Conservation (phyloP, 2,329 filamentous ascomycete species). For the Fusarium staphyleae region DNA sequence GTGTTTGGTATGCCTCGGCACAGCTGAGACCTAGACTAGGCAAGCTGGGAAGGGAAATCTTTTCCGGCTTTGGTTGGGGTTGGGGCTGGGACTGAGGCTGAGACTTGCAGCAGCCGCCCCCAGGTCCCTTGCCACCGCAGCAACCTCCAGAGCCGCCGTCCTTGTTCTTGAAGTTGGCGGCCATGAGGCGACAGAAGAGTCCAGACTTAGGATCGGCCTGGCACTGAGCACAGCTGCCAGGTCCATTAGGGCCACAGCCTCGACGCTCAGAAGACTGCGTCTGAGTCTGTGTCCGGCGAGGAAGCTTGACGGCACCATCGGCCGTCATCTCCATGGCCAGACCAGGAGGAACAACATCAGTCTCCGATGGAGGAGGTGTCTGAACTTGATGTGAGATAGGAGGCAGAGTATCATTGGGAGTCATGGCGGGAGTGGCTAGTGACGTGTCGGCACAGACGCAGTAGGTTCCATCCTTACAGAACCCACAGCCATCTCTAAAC, state of each 20-base stretch:
- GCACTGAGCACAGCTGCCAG: constrained; percentile 82
- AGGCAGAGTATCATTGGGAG: constrained; percentile 50
- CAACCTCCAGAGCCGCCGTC: constrained; percentile 58
- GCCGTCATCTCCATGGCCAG: constrained; percentile 66
- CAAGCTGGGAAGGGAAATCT: constrained; percentile 47
- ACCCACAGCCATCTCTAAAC: constrained; percentile 76
- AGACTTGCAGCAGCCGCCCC: constrained; percentile 70
- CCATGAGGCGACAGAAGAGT: constrained; percentile 82
- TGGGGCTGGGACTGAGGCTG: constrained; percentile 2
- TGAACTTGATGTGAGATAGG: constrained; percentile 57
- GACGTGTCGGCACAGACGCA: constrained; percentile 78
- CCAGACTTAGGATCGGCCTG: constrained; percentile 79
- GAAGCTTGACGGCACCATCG: constrained; percentile 67
- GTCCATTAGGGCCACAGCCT: constrained; percentile 70
- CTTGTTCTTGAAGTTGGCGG: constrained; percentile 65
- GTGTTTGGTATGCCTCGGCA: constrained; percentile 79
- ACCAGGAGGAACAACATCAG: constrained; percentile 60
- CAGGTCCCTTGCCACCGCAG: constrained; percentile 67
- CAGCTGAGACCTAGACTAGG: constrained; percentile 70
- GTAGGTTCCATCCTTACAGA: constrained; percentile 82
- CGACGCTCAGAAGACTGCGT: constrained; percentile 42
- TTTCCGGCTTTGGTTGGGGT: constrained; percentile 39
- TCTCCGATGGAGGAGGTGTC: constrained; percentile 67
- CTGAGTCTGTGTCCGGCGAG: constrained; percentile 48
- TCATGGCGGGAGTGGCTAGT: constrained; percentile 50